A percentile compares a stretch with the other conserved stretches of the same genome.
Conservation (phyloP, 257 asterid species). For the Nemophila menziesii region DNA sequence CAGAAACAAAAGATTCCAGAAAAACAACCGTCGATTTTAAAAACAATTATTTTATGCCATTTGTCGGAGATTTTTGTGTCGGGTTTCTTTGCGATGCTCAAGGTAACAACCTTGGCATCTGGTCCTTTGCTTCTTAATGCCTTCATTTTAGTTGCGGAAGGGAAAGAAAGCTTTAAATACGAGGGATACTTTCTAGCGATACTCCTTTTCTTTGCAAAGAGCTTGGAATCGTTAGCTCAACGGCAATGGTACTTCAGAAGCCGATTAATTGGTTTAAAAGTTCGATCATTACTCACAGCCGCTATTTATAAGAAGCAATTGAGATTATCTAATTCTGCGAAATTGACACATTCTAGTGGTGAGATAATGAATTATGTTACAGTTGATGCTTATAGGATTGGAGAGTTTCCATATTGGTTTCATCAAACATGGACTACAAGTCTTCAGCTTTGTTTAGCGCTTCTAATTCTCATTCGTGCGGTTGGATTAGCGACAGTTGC, state of each 20-base stretch:
- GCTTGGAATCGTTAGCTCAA: constrained; percentile 66
- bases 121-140: constrained; percentile 13
- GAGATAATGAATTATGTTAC: constrained; percentile 82
- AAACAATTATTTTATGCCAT: constrained; percentile 6
- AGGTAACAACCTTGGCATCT: constrained; percentile 1
- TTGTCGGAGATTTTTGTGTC: constrained; percentile 6
- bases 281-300: constrained; percentile 60
- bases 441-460: constrained; percentile 66
- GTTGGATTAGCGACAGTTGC: constrained; percentile 85
- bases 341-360: constrained; percentile 60
- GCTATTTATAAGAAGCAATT: constrained; percentile 68
- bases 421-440: constrained; percentile 89
- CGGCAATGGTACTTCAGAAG: constrained; percentile 87
- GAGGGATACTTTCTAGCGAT: constrained; percentile 44
- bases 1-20: constrained; percentile 3
- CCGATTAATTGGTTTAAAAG: constrained; percentile 55
- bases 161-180: constrained; percentile 5
- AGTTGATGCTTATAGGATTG: constrained; percentile 81
- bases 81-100: constrained; percentile 10
- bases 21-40: constrained; percentile 3
- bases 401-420: constrained; percentile 86
- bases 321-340: constrained; percentile 59
- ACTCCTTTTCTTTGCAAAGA: constrained; percentile 56
- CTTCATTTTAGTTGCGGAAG: constrained; percentile 11
- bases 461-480: constrained; percentile 54